Conservation (phyloP, 169 alveolate genomes). For the Plasmodium coatneyi region DNA sequence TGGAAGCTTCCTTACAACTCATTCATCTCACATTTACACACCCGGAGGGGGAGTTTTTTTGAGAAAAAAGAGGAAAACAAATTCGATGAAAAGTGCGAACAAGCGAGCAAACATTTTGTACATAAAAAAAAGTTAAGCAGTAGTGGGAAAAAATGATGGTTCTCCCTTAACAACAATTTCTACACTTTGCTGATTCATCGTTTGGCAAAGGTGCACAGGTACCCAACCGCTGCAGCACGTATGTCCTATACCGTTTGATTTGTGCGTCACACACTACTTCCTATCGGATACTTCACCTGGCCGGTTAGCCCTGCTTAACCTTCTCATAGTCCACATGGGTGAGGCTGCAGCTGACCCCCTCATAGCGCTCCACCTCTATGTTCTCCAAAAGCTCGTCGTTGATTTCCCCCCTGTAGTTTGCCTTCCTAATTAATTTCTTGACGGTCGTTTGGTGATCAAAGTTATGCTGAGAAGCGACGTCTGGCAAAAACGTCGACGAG, state of each 20-base stretch:
- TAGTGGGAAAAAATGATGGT: background rate
- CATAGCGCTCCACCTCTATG: constrained; percentile 46
- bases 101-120: background rate
- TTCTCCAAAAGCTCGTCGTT: constrained; percentile 38
- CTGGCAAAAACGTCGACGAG: constrained; percentile 83
- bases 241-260: background rate
- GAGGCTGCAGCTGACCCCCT: constrained; percentile 56
- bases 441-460: constrained; percentile 48
- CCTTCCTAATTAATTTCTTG: constrained; percentile 39
- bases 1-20: background rate
- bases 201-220: background rate
- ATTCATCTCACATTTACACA: background rate
- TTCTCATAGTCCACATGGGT: constrained; percentile 47
- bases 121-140: background rate
- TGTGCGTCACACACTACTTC: background rate
- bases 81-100: background rate
- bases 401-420: constrained; percentile 48
- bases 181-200: background rate
- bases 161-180: background rate
- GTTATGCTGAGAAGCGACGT: constrained; percentile 79
- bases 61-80: background rate
- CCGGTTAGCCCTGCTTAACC: background rate
- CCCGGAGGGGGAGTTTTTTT: background rate
- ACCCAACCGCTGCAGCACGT: background rate
- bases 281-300: background rate